Percentiles rank a stretch among this genome's conserved stretches.
phyloP scores from a whole-genome alignment of 371 early-diverging fungal species.

The Furculomyces boomerangus region DNA sequence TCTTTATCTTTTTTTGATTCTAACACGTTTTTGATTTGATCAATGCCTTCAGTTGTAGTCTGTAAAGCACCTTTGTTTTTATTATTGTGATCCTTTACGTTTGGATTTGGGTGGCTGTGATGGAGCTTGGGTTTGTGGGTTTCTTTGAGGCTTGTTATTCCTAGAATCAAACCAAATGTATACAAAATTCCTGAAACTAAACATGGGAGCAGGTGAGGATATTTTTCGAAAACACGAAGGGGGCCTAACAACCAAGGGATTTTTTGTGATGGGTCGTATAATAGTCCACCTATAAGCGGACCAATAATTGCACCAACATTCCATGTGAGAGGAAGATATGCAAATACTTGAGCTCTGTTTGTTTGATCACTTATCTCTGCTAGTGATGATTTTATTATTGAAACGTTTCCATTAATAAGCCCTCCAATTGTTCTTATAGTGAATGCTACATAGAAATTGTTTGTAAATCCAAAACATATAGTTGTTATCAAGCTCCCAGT shows the following conservation, averaged over 20 bases:
- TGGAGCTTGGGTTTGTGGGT: slow-evolving; percentile 29
- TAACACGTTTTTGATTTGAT: neutral
- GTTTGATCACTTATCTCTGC: slow-evolving; percentile 68
- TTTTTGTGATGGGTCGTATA: slow-evolving; percentile 49
- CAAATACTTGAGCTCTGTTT: slow-evolving; percentile 44
- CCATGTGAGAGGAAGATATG: slow-evolving; percentile 33
- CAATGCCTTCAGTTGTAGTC: neutral
- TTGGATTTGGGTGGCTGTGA: slow-evolving; percentile 41
- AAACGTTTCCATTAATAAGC: slow-evolving; percentile 67
- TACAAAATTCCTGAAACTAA: slow-evolving; percentile 40
- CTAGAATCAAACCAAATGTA: slow-evolving; percentile 38
- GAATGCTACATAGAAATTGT: slow-evolving; percentile 44
- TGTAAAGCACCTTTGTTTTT: too few relatives aligned
- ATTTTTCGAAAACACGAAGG: slow-evolving; percentile 34
- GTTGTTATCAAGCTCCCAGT: slow-evolving; percentile 46
- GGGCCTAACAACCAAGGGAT: slow-evolving; percentile 49
- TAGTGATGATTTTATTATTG: slow-evolving; percentile 67
- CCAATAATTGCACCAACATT: slow-evolving; percentile 42
- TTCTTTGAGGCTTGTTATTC: slow-evolving; percentile 52
- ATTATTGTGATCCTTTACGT: slow-evolving; percentile 51
- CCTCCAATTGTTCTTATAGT: slow-evolving; percentile 47
- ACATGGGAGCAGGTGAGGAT: slow-evolving; percentile 77
- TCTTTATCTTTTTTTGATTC: neutral
- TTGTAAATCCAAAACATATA: slow-evolving; percentile 53
- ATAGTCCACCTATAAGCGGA: slow-evolving; percentile 62